Evolutionary conservation across 805 yeast species (phyloP).

Genomic region (Candida anglica): DNA sequence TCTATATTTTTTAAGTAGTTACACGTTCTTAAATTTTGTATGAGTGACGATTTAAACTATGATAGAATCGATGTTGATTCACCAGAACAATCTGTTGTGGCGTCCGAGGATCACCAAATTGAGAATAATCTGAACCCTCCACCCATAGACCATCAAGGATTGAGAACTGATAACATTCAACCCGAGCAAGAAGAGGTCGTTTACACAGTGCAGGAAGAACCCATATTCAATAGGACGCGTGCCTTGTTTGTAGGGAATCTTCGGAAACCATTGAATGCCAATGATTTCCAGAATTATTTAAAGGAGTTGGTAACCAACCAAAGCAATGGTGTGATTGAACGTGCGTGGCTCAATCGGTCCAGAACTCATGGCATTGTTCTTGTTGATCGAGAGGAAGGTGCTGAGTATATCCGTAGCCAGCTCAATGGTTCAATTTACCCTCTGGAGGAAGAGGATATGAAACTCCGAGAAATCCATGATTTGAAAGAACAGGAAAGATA

Average conservation of each 20-base stretch:
- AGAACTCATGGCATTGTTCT: constrained; percentile 42
- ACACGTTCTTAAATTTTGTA: too few species aligned
- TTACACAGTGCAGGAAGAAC: constrained; percentile 26
- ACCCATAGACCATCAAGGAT: constrained; percentile 17
- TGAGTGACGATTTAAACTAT: constrained; percentile 2
- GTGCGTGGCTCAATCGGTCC: constrained; percentile 42
- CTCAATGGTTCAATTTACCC: constrained; percentile 36
- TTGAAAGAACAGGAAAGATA: constrained; percentile 17
- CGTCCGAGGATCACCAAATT: too few species aligned
- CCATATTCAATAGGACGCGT: constrained; percentile 36
- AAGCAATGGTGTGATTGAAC: constrained; percentile 23
- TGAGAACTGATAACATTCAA: constrained; percentile 8
- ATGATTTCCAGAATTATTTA: constrained; percentile 32
- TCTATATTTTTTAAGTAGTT: too few species aligned
- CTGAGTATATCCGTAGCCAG: constrained; percentile 27
- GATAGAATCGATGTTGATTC: constrained; percentile 3
- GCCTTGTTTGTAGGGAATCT: constrained; percentile 44
- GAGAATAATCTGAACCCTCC: too few species aligned
- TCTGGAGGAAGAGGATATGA: constrained; percentile 17
- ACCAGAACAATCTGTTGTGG: too few species aligned
- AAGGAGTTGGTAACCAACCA: constrained; percentile 22
- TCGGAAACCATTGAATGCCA: constrained; percentile 34
- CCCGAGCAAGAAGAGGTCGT: constrained; percentile 25
- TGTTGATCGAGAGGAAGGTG: constrained; percentile 37
- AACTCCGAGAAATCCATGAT: constrained; percentile 12